Evolutionary conservation across 495 filamentous ascomycete species (phyloP), one percentile per base, ranked within the genome.

Genomic region (Neurospora discreta): DNA sequence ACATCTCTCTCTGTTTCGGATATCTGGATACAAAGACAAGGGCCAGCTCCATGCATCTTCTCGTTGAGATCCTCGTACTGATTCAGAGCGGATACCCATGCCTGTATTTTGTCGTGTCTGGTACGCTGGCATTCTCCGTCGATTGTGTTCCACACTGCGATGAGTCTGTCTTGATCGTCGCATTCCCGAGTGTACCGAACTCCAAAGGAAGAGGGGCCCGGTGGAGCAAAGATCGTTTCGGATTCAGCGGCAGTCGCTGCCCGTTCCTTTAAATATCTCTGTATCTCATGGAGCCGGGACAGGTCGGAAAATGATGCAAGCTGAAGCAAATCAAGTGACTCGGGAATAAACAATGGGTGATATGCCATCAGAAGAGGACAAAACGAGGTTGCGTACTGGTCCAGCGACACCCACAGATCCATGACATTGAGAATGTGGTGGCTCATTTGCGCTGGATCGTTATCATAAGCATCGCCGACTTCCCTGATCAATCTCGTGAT

Each of bases 301-400:
- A 90, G 84, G 26, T 84, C 82, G n/a, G 72, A 68, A 3, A 78
- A 73, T 0, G 69, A 70, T 7, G 83, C 74, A 0, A 89, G 73
- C 7, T 86, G 85, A 18, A 90, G 75, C 6, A 82, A 78, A 74
- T 89, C 81, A 33, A 90, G 75, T 1, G 86, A 73, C n/a, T 84
- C 77, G 0, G 84, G 81, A 0, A 70, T 69, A 71, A 87, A 85
- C 1, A 73, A 74, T 1, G 83, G 85, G 23, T 77, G 76, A 69
- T 82, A 81, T 0, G 81, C 73, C 1, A 58, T 39, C 3, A 87
- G 73, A 2, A 87, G 74, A 1, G 78, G 79, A 68, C 74, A 86
- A 20, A 40, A 39, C 1, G 39, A 18, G 18, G 80, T 73, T 1
- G 82, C 80, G 6, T 26, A 70, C 13, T 78, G 26, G 70, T 87